Percentiles rank a stretch among this genome's conserved stretches.
Evolutionary conservation across 441 rosid species (phyloP).

Genomic region (Aleurites moluccanus): DNA sequence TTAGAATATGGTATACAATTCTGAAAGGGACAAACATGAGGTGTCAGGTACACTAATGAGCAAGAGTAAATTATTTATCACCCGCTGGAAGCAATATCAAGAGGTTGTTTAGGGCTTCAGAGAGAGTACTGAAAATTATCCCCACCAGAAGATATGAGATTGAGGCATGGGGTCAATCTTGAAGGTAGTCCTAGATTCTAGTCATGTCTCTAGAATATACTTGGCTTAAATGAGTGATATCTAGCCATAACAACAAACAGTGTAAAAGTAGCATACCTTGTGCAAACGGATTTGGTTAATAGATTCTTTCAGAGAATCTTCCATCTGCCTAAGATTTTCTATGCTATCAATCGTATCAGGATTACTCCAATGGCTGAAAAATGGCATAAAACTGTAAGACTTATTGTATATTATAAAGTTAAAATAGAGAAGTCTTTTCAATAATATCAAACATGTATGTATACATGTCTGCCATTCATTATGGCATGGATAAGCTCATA

Average conservation of each 20-base stretch:
- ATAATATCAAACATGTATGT: not conserved
- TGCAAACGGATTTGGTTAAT: constrained; percentile 50
- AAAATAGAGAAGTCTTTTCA: constrained; percentile 10
- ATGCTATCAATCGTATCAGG: constrained; percentile 65
- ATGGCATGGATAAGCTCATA: not conserved
- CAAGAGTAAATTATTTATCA: not conserved
- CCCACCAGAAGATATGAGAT: not conserved
- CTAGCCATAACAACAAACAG: not conserved
- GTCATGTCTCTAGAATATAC: not conserved
- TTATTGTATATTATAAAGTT: not conserved
- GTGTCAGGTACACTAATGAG: not conserved
- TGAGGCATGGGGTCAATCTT: not conserved
- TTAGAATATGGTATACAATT: not conserved
- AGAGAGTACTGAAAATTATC: not conserved
- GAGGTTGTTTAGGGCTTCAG: not conserved
- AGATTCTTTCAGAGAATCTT: constrained; percentile 68
- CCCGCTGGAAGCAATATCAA: not conserved
- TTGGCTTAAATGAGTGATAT: not conserved
- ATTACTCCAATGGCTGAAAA: constrained; percentile 70
- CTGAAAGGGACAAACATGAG: not conserved
- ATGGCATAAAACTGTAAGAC: constrained; percentile 24
- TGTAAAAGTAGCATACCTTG: constrained; percentile 42
- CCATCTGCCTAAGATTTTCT: constrained; percentile 72
- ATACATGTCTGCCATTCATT: not conserved
- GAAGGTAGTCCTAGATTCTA: not conserved